phyloP scores from a whole-genome alignment of 2,329 filamentous ascomycete genomes.

The Fusarium nematophilum region DNA sequence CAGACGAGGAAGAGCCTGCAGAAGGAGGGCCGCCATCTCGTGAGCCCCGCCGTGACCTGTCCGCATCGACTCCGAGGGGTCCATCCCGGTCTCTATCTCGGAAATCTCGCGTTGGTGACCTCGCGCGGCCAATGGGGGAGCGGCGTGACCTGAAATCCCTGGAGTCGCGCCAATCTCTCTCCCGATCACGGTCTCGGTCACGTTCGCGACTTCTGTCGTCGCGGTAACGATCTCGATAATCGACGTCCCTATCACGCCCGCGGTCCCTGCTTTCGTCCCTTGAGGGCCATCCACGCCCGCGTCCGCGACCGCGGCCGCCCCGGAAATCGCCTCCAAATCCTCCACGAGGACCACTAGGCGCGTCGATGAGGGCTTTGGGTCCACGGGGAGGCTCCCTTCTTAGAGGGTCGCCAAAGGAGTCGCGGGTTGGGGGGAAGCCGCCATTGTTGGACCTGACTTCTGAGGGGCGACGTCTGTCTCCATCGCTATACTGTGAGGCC shows the following conservation, averaged over 20 bases:
- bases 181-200: constrained; percentile 66
- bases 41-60: constrained; percentile 74
- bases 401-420: constrained; percentile 66
- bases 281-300: constrained; percentile 66
- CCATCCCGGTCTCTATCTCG: constrained; percentile 68
- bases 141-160: constrained; percentile 59
- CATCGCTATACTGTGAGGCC: constrained; percentile 66
- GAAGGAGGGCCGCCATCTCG: constrained; percentile 77
- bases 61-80: constrained; percentile 73
- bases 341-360: constrained; percentile 73
- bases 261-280: constrained; percentile 72
- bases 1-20: constrained; percentile 76
- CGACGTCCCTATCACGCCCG: constrained; percentile 68
- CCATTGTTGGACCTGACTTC: constrained; percentile 67
- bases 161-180: constrained; percentile 58
- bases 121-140: constrained; percentile 68
- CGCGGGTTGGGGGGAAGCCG: constrained; percentile 70
- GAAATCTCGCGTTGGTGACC: constrained; percentile 76
- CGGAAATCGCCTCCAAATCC: constrained; percentile 74
- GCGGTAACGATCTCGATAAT: constrained; percentile 69
- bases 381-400: constrained; percentile 81
- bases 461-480: constrained; percentile 76
- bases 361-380: constrained; percentile 81
- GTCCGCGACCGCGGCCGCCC: constrained; percentile 62
- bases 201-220: constrained; percentile 71